Evolutionary conservation across 148 eudicot genomes (phyloP).

Genomic region (Drosera capensis): DNA sequence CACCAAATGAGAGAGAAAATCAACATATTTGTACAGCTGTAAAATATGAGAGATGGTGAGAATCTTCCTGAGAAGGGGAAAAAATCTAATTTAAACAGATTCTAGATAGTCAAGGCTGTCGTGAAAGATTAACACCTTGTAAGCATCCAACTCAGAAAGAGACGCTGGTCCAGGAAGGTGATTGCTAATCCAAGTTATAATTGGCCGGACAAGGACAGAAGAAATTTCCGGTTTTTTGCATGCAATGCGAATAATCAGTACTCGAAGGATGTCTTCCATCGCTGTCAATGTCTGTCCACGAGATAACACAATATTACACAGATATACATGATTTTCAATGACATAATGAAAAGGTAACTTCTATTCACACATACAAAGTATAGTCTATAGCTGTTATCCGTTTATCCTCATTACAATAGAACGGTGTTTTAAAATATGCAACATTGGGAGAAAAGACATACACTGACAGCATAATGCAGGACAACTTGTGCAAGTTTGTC

Average conservation of each 20-base stretch:
- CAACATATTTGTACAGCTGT: conserved; percentile 63
- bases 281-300: conserved; percentile 64
- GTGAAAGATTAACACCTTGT: conserved; percentile 40
- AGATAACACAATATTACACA: conserved; percentile 4
- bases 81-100: too few species aligned
- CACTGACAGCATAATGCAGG: conserved; percentile 77
- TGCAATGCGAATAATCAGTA: conserved; percentile 70
- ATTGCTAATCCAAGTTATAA: conserved; percentile 43
- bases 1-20: conserved; percentile 48
- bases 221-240: conserved; percentile 46
- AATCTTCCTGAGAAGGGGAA: too few species aligned
- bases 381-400: background rate
- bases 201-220: conserved; percentile 50
- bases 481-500: conserved; percentile 59
- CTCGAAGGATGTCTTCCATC: conserved; percentile 84
- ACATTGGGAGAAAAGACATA: conserved; percentile 25
- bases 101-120: too few species aligned
- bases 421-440: conserved; percentile 1
- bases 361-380: background rate
- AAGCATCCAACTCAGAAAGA: conserved; percentile 51
- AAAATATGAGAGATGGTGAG: too few species aligned
- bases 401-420: background rate
- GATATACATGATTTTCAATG: conserved; percentile 12
- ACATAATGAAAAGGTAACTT: too few species aligned
- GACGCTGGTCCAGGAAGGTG: conserved; percentile 31